A percentile compares a stretch with the other conserved stretches of the same genome.
Conservation (phyloP, 352 stramenopile genomes). For the Phytophthora ohioensis region DNA sequence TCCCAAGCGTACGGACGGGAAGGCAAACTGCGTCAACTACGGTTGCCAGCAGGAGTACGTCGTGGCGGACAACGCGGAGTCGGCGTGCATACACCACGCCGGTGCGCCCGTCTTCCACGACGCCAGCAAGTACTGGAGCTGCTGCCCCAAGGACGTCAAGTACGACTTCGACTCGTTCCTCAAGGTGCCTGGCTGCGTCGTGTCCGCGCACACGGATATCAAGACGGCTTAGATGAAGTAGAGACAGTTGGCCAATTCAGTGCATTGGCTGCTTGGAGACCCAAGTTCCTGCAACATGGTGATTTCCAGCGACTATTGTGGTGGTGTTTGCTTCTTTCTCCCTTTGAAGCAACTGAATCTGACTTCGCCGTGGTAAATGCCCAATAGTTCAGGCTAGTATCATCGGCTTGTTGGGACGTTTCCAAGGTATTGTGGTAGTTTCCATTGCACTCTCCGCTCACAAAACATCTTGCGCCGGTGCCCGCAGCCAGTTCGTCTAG, state of each 20-base stretch:
- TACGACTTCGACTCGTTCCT: slow-evolving; percentile 97
- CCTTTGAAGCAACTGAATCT: neutral
- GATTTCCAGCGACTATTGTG: slow-evolving; percentile 24
- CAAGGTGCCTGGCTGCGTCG: slow-evolving; percentile 87
- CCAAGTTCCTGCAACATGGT: slow-evolving; percentile 25
- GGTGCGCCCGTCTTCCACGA: slow-evolving; percentile 94
- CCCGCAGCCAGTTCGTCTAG: too few relatives aligned
- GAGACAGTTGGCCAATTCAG: slow-evolving; percentile 9
- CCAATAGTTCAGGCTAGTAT: too few relatives aligned
- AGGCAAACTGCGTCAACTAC: slow-evolving; percentile 91
- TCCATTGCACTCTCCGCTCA: too few relatives aligned
- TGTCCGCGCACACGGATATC: slow-evolving; percentile 82
- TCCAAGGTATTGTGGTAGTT: neutral
- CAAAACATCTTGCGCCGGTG: too few relatives aligned
- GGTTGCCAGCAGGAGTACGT: slow-evolving; percentile 94
- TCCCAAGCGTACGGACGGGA: slow-evolving; percentile 83
- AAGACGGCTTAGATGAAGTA: slow-evolving; percentile 51
- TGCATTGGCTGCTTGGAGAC: slow-evolving; percentile 13
- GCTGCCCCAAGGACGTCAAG: slow-evolving; percentile 93
- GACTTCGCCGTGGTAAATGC: neutral
- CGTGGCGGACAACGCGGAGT: slow-evolving; percentile 85
- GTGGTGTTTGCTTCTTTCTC: neutral
- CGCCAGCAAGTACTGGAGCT: slow-evolving; percentile 94
- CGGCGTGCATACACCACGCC: slow-evolving; percentile 87
- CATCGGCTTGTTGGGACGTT: neutral